Evolutionary conservation across 495 filamentous ascomycete genomes (phyloP).

Genomic region (Penicillium tannophilum): DNA sequence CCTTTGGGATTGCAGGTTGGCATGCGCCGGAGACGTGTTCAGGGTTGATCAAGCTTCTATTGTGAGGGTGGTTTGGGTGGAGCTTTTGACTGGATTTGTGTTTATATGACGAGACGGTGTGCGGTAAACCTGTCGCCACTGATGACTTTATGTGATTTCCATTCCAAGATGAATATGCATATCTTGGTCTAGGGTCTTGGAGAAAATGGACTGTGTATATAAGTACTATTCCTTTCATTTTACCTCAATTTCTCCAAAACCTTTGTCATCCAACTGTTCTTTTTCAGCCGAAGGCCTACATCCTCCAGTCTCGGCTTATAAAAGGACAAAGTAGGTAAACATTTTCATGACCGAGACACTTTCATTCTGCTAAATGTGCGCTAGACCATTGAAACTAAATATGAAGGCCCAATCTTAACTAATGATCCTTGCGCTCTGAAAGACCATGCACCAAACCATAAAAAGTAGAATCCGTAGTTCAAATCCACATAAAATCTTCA

Average conservation of each 20-base stretch:
- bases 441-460: no score
- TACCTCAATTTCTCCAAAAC: background rate
- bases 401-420: no score
- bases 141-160: slow-evolving; percentile 14
- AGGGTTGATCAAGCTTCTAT: slow-evolving; percentile 9
- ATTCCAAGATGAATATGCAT: background rate
- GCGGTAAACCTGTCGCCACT: slow-evolving; percentile 5
- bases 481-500: no score
- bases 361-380: no score
- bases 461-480: no score
- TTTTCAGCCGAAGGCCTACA: no score
- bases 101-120: slow-evolving; percentile 1
- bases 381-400: no score
- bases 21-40: slow-evolving; percentile 52
- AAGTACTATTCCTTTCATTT: background rate
- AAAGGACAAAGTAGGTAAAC: no score
- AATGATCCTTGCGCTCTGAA: no score
- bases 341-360: no score
- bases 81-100: background rate
- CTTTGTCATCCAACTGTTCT: no score
- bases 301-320: no score
- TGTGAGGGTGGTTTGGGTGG: background rate
- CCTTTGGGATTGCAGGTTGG: slow-evolving; percentile 75
- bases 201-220: slow-evolving; percentile 21
- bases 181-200: background rate